Evolutionary conservation across 495 filamentous ascomycete species (phyloP).

Genomic region (Penicillium subrubescens): DNA sequence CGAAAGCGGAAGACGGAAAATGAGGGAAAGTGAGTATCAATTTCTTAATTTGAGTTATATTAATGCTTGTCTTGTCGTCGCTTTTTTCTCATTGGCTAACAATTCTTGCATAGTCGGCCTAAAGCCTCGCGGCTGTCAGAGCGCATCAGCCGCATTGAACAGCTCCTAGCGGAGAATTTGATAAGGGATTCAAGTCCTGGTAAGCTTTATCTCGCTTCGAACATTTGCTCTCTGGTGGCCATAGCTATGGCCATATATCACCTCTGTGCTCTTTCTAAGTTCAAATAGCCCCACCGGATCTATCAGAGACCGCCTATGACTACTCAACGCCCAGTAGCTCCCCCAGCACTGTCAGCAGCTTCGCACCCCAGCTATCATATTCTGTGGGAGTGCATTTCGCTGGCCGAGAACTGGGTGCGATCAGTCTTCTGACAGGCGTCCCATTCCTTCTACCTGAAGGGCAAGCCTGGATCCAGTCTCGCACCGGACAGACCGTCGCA

Average conservation of each 20-base stretch:
- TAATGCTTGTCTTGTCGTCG: not conserved
- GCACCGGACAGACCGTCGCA: constrained; percentile 45
- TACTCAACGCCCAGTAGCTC: constrained; percentile 23
- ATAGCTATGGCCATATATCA: not conserved
- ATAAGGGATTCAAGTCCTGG: constrained; percentile 23
- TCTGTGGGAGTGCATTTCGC: constrained; percentile 52
- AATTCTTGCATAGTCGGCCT: constrained; percentile 21
- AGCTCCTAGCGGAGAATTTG: constrained; percentile 39
- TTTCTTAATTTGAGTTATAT: not conserved
- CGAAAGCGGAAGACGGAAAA: constrained; percentile 36
- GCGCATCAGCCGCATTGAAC: constrained; percentile 45
- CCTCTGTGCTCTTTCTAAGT: constrained; percentile 1
- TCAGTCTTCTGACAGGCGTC: constrained; percentile 49
- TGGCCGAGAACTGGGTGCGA: constrained; percentile 47
- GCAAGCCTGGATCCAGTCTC: constrained; percentile 47
- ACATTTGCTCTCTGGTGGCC: not conserved
- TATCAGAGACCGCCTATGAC: constrained; percentile 8
- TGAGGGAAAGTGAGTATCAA: constrained; percentile 24
- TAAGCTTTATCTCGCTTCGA: constrained; percentile 5
- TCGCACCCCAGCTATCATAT: constrained; percentile 26
- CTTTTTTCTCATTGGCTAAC: constrained; percentile 1
- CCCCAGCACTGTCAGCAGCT: constrained; percentile 17
- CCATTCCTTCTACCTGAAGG: constrained; percentile 50
- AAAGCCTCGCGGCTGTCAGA: constrained; percentile 37
- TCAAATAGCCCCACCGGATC: constrained; percentile 11